Evolutionary conservation across 1,139 yeast genomes (phyloP).

Genomic region (Hyphopichia wangnamkhiaoensis): DNA sequence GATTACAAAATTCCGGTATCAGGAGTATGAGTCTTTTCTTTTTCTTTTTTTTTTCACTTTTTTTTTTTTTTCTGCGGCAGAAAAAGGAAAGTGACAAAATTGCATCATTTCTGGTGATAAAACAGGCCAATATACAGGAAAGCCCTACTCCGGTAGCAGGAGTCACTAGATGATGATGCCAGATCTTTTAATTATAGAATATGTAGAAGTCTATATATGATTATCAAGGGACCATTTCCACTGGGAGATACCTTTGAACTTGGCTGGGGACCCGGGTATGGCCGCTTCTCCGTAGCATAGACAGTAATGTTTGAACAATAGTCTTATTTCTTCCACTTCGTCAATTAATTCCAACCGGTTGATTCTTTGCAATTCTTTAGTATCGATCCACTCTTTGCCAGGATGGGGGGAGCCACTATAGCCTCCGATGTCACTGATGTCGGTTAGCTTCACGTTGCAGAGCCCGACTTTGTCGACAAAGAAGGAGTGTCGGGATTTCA

Average conservation of each 20-base stretch:
- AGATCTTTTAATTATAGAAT: neutral
- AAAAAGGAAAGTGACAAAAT: conserved; percentile 1
- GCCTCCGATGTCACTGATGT: conserved; percentile 62
- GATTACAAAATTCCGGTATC: too few relatives aligned
- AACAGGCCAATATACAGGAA: neutral
- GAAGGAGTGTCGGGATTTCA: conserved; percentile 46
- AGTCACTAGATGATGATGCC: too few relatives aligned
- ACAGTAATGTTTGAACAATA: conserved; percentile 79
- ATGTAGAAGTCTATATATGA: neutral
- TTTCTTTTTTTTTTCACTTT: neutral
- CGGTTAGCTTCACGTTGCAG: conserved; percentile 35
- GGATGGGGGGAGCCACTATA: conserved; percentile 34
- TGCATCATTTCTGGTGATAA: conserved; percentile 7
- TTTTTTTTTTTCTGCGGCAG: neutral
- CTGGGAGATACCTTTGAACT: conserved; percentile 1
- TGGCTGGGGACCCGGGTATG: neutral
- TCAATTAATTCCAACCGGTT: conserved; percentile 75
- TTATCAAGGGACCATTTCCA: conserved; percentile 5
- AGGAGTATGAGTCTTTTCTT: neutral
- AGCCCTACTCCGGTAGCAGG: too few relatives aligned
- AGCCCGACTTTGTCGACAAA: conserved; percentile 23
- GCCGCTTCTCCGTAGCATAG: conserved; percentile 22
- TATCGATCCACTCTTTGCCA: conserved; percentile 43
- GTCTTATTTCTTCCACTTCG: conserved; percentile 81
- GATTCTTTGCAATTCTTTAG: conserved; percentile 52